Base-by-base conservation (phyloP, 306 rosid species). In the Vigna trinervia region DNA sequence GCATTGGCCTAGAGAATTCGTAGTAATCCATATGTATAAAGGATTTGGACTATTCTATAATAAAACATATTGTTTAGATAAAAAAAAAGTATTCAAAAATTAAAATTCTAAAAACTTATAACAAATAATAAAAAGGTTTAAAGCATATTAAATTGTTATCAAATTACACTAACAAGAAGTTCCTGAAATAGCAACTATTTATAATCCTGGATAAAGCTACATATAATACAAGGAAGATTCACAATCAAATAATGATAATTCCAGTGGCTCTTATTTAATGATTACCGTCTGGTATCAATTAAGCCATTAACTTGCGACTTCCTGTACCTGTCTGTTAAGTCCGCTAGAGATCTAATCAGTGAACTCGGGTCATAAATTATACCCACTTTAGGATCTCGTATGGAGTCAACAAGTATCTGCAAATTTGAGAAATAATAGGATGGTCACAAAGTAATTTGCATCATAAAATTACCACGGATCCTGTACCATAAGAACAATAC, bases 361-460 rank as follows among this genome's bases (percentile, higher is more conserved):
- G 91, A 90, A 82, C 83, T 87, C 0, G 97, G 91, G 28, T 94
- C 93, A 83, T 89, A 94, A 46, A 85, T 82, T 58, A 89, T 78
- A 72, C 98, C 98, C 61, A 89, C 90, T 81, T 86, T 88, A 19
- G 92, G 90, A 83, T 94, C 98, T 62, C 41, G 83, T 69, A 86
- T 32, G 61, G 97, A 92, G 62, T 92, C 88, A 36, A 89, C 93
- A 10, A 75, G 73, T 63, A 92, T 88, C 97, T 94, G 94, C 88
- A 84, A 58, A 88, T 61, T 4, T 23, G 67, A 71, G 14, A 80
- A 30, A 80, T 34, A 19, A 71, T 11, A 73, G 14, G 34, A 71
- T 62, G 45, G 52, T 50, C 46, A 39, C 20, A 19, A 15, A 68
- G 15, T 14, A 76, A 73, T 3, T 34, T 23, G 65, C 74, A 73